phyloP scores from a whole-genome alignment of 1,139 yeast genomes.

The Debaryomyces udenii region DNA sequence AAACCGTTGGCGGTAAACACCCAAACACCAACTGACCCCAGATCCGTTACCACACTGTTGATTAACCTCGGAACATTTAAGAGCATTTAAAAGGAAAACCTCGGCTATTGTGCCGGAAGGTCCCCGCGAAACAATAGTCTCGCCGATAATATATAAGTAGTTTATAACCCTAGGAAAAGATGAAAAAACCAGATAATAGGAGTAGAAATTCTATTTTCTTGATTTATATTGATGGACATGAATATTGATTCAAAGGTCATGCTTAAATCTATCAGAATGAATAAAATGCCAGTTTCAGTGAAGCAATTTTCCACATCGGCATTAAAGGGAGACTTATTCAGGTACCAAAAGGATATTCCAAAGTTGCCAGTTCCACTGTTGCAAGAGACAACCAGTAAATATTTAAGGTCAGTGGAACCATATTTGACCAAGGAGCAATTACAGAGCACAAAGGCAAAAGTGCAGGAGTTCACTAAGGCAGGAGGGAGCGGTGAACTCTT shows the following conservation, averaged over 20 bases:
- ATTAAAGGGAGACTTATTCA: conserved; percentile 68
- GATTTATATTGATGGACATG: conserved; percentile 4
- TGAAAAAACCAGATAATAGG: background rate
- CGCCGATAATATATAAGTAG: conserved; percentile 3
- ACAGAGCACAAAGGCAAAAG: conserved; percentile 56
- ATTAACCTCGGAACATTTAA: background rate
- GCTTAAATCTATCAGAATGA: conserved; percentile 16
- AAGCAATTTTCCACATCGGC: conserved; percentile 37
- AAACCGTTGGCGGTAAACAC: no score
- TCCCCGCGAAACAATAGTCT: conserved; percentile 9
- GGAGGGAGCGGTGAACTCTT: conserved; percentile 69
- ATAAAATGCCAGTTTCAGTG: conserved; percentile 14
- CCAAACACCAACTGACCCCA: no score
- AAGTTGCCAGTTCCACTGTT: conserved; percentile 86
- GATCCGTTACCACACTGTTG: no score
- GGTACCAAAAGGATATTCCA: conserved; percentile 76
- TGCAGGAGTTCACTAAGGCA: conserved; percentile 63
- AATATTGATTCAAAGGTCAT: conserved; percentile 11
- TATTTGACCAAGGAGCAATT: conserved; percentile 57
- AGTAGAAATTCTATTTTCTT: background rate
- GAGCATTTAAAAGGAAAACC: conserved; percentile 2
- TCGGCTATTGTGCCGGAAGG: conserved; percentile 6
- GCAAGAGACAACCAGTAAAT: conserved; percentile 68
- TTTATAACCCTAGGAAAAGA: conserved; percentile 1
- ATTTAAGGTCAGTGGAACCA: conserved; percentile 75